Base-by-base conservation (phyloP, 495 filamentous ascomycete species). In the Rusavskia elegans region DNA sequence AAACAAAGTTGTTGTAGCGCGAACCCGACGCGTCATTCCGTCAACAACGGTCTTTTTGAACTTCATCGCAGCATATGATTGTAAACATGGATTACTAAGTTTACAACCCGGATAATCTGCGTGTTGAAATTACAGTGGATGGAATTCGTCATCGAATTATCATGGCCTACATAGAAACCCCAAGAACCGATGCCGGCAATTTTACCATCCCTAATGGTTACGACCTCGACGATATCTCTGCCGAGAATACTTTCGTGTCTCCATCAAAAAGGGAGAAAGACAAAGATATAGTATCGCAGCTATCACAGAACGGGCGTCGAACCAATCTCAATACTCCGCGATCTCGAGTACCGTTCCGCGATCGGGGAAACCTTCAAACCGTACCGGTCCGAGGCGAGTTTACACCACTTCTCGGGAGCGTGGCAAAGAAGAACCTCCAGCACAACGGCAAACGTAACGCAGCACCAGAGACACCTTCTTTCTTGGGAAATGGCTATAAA, bases 361-460 rank as follows among this genome's bases (percentile, higher is more conserved):
- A 84, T 62, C 74, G 76, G 55, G 73, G 74, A 57, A 85, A 89
- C 29, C 69, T 75, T 60, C 82, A 67, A 25, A 74, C 77, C 13
- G 75, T 75, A 37, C 65, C 78, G 1, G 76, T 70, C 14, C 82
- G 80, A 48, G 78, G 76, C 45, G 93, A 98, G 55, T 98, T 98
- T 62, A 98, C 92, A 2, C 92, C 92, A 0, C 66, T 98, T 51
- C 78, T 98, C 63, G 90, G 88, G 68, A 94, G 84, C 53, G 89
- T 88, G 14, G 86, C 87, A 17, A 80, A 80, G 50, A 89, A 90
- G 59, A 89, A 82, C 56, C 74, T 81, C 35, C 68, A 83, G 45
- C 77, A 77, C 60, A 35, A 35, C 32, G 70, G 68, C 63, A 77
- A 70, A 71, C 79, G 63, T 64, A 72, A 57, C 52, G 74, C 72